Conservation (phyloP, 2,329 filamentous ascomycete species). For the Bertia moriformis region DNA sequence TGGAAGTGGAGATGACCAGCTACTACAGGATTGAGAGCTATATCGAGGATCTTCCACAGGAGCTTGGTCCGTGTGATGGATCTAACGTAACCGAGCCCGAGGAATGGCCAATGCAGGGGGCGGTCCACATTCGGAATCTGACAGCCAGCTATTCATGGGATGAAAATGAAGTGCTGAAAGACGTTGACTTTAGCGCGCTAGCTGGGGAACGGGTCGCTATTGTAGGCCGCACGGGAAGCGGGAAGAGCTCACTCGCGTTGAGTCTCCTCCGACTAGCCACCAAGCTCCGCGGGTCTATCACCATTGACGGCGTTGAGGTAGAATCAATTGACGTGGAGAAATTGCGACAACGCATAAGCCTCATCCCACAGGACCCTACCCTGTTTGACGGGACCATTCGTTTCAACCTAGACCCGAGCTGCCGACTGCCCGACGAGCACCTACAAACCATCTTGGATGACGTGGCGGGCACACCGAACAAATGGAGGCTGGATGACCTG, state of each 20-base stretch:
- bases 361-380: conserved; percentile 47
- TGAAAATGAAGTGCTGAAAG: conserved; percentile 23
- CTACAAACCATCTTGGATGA: conserved; percentile 11
- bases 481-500: conserved; percentile 28
- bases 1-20: background rate
- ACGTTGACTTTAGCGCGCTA: conserved; percentile 33
- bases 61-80: no score
- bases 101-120: background rate
- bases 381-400: conserved; percentile 44
- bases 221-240: conserved; percentile 42
- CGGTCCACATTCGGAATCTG: background rate
- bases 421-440: conserved; percentile 37
- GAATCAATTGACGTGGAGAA: conserved; percentile 37
- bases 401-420: conserved; percentile 42
- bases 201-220: conserved; percentile 42
- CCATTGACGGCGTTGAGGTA: conserved; percentile 27
- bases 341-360: conserved; percentile 36
- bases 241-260: conserved; percentile 44
- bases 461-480: background rate
- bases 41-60: background rate
- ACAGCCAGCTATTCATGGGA: background rate
- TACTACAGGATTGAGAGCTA: background rate
- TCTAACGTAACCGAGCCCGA: background rate
- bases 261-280: conserved; percentile 39
- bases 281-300: conserved; percentile 18